These are phyloP conservation scores for Dovyalis caffra DNA, from an alignment of 345 rosid genomes.

Conservation along the genomic window DNA sequence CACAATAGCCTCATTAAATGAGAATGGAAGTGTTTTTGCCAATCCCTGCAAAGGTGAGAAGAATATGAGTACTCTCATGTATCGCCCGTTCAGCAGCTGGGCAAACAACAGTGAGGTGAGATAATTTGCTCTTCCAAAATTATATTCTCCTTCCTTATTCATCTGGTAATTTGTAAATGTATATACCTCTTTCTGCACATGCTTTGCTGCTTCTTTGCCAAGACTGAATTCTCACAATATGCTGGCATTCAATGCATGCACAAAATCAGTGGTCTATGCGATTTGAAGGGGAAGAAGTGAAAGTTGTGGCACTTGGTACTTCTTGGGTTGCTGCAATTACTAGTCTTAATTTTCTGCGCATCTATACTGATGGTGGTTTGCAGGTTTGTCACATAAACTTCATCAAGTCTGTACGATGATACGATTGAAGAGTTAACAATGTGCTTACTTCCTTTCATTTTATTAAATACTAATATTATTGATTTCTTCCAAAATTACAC, in stretches of 20 bases:
- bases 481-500: not conserved
- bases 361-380: constrained; percentile 87
- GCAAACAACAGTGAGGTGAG: constrained; percentile 89
- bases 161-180: constrained; percentile 1
- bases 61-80: constrained; percentile 88
- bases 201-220: not conserved
- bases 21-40: constrained; percentile 88
- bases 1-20: constrained; percentile 89
- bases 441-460: not conserved
- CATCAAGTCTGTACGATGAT: constrained; percentile 12
- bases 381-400: constrained; percentile 56
- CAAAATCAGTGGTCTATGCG: constrained; percentile 94
- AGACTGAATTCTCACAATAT: constrained; percentile 10
- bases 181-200: not conserved
- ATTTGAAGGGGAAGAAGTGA: constrained; percentile 96
- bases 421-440: not conserved
- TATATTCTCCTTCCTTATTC: not conserved
- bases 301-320: constrained; percentile 78
- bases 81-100: constrained; percentile 89
- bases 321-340: constrained; percentile 96
- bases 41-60: constrained; percentile 93
- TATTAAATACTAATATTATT: not conserved
- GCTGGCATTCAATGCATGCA: constrained; percentile 29
- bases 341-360: constrained; percentile 82
- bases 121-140: constrained; percentile 10